Base-by-base conservation (phyloP, 805 yeast genomes). In the Lipomyces chichibuensis region DNA sequence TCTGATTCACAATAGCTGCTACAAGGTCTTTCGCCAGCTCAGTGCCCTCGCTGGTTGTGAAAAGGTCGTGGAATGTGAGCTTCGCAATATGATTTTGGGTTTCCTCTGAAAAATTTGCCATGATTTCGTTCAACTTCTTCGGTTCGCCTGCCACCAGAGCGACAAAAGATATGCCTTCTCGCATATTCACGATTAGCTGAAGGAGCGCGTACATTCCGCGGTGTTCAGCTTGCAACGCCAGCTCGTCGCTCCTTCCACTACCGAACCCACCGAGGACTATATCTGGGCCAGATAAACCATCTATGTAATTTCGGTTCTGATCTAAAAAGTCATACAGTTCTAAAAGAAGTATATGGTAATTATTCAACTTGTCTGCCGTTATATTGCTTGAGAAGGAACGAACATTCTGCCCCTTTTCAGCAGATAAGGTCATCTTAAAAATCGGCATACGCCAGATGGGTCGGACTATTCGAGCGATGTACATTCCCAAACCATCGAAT, bases 151-250 rank as follows among this genome's bases (percentile, higher is more conserved):
- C 96, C 69, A 88, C 83, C 65, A 95, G 80, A 8, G 94, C 90
- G 69, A 95, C 80, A 76, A 95, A 95, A 1, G 98, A 92, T 39
- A 94, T 81, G 0, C 97, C 97, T 78, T 95, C 98, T 72, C 91
- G 91, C 78, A 92, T 87, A 6, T 91, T 87, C 63, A 85, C 86
- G 64, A 93, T 83, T 9, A 93, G 84, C 73, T 90, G 88, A 57
- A 91, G 82, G 51, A 95, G 79, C 0, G 97, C 87, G 33, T 88
- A 87, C 71, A 94, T 85, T 6, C 97, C 97, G 74, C 92, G 87
- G 74, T 91, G 92, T 76, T 95, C 99, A 0, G 97, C 97, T 77
- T 95, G 93, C 59, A 75, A 62, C 17, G 79, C 74, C 5, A 76
- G 59, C 65, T 78, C 80, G 57, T 78, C 76, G 61, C 73, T 64